Base-by-base conservation (phyloP, 176 grass and related monocot genomes). In the Luzula sylvatica region DNA sequence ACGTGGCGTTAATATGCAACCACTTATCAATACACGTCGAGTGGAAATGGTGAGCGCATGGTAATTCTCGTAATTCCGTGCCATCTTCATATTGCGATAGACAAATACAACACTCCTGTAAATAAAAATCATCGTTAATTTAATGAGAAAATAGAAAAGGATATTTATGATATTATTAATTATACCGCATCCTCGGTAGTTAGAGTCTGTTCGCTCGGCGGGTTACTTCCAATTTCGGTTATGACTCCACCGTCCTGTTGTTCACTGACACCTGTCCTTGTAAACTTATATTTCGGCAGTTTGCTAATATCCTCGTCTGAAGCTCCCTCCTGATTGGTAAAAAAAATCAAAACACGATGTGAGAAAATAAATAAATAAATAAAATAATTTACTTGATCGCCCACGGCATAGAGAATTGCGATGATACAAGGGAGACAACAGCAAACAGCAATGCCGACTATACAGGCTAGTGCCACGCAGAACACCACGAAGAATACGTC, bases 391-490 rank as follows among this genome's bases (percentile, higher is more conserved):
- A 74, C 74, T 38, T 78, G 69, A 78, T 83, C 74, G 54, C 42
- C 67, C 46, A 78, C 69, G 20, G 52, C 65, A 49, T 70, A 76
- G 38, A 82, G 46, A 68, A 83, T 69, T 64, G 65, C 65, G 42
- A 83, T 74, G 32, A 78, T 74, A 43, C 74, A 83, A 46, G 69
- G 58, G 30, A 83, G 74, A 41, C 74, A 83, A 26, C 74, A 78
- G 45, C 64, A 83, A 44, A 73, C 39, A 56, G 74, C 52, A 69
- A 73, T 44, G 50, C 74, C 74, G 47, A 65, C 46, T 13, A 83
- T 26, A 23, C 65, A 74, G 16, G 65, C 69, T 20, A 83, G 69
- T 41, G 58, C 64, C 42, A 66, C 56, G 52, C 74, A 78, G 20
- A 83, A 78, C 22, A 78, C 65, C 22, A 70, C 69, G 69, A 74